Conservation (phyloP, 371 early-diverging fungal genomes). For the Phascolomyces articulosus region DNA sequence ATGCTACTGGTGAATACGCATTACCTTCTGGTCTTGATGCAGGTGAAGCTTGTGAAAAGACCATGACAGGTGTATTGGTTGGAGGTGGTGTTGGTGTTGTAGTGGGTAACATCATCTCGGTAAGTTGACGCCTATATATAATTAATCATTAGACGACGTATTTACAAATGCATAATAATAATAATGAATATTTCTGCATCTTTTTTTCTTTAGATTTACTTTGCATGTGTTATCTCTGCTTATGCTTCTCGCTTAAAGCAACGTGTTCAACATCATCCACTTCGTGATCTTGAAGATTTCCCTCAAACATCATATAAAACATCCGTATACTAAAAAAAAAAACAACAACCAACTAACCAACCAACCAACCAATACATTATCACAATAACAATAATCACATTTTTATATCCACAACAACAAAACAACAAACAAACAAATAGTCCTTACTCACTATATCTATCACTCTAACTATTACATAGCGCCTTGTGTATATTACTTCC, state of each 20-base stretch:
- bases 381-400: neutral
- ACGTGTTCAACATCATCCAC: slow-evolving; percentile 25
- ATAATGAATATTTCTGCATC: neutral
- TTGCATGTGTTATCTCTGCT: slow-evolving; percentile 25
- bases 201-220: slow-evolving; percentile 18
- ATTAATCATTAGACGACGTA: too few species aligned
- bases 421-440: too few species aligned
- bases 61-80: slow-evolving; percentile 15
- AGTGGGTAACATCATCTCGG: slow-evolving; percentile 27
- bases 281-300: slow-evolving; percentile 29
- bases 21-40: neutral
- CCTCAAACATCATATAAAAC: slow-evolving; percentile 18
- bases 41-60: slow-evolving; percentile 15
- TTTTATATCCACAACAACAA: neutral
- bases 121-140: slow-evolving; percentile 11
- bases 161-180: too few species aligned
- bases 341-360: neutral
- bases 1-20: slow-evolving; percentile 33
- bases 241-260: slow-evolving; percentile 28
- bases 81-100: slow-evolving; percentile 21
- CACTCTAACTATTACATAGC: too few species aligned
- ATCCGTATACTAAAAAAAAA: slow-evolving; percentile 5
- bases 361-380: too few species aligned
- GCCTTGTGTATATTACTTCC: neutral
- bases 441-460: too few species aligned